These are phyloP conservation scores for Leccinum disarticulatum DNA, from an alignment of 768 basidiomycete genomes.

Conservation along the genomic window DNA sequence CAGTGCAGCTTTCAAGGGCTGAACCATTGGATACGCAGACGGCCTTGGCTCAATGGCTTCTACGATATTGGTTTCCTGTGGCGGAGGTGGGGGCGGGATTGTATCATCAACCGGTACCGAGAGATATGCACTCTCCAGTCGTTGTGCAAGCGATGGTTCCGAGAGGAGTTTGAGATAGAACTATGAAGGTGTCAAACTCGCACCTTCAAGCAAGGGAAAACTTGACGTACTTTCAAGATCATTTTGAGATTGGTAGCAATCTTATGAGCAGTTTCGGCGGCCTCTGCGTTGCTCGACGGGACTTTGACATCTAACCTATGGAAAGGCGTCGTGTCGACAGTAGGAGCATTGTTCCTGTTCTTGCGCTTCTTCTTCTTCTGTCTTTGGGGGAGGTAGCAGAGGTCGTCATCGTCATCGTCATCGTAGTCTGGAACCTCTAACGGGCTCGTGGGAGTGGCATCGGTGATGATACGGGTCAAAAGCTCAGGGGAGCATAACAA, in stretches of 20 bases:
- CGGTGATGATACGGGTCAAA: not conserved
- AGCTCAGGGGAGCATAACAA: conserved; percentile 20
- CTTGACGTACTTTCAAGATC: conserved; percentile 30
- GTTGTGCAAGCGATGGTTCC: conserved; percentile 13
- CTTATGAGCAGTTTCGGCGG: conserved; percentile 3
- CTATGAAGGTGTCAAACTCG: conserved; percentile 15
- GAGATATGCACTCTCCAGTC: conserved; percentile 12
- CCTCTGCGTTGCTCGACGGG: conserved; percentile 28
- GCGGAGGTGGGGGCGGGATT: not conserved
- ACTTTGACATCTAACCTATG: conserved; percentile 26
- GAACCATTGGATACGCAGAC: conserved; percentile 45
- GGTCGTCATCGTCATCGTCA: conserved; percentile 6
- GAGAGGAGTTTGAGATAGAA: conserved; percentile 26
- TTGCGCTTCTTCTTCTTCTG: conserved; percentile 31
- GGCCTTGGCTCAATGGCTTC: conserved; percentile 14
- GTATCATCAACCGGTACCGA: not conserved
- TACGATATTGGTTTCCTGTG: not conserved
- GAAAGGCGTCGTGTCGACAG: conserved; percentile 32
- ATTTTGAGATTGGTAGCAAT: conserved; percentile 28
- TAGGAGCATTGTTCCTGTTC: conserved; percentile 7
- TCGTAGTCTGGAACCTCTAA: conserved; percentile 8
- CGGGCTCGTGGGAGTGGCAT: not conserved
- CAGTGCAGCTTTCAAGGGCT: conserved; percentile 59
- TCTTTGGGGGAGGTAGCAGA: conserved; percentile 9
- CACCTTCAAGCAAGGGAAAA: too few relatives aligned